phyloP scores from a whole-genome alignment of 768 basidiomycete species.

The Lenzites betulinus region DNA sequence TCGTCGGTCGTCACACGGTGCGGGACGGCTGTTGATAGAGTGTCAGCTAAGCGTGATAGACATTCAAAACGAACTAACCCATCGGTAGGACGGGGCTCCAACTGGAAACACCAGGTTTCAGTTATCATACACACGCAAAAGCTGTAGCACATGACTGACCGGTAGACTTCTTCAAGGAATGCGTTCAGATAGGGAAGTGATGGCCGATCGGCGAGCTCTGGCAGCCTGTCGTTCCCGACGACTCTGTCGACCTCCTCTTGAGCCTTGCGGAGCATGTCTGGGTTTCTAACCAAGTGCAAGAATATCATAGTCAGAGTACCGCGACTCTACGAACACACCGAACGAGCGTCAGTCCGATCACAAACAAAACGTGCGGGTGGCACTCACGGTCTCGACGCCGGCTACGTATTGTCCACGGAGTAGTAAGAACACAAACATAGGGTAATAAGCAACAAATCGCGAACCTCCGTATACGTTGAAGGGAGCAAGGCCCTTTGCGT shows the following conservation, averaged over 20 bases:
- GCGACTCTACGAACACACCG: conserved; percentile 34
- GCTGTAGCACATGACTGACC: not conserved
- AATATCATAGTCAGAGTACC: conserved; percentile 41
- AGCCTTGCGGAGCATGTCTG: conserved; percentile 39
- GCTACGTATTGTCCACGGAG: not conserved
- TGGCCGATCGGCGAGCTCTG: conserved; percentile 39
- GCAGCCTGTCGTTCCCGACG: conserved; percentile 41
- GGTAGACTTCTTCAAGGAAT: conserved; percentile 38
- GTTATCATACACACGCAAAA: no score
- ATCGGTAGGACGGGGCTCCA: conserved; percentile 10
- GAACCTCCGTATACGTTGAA: conserved; percentile 6
- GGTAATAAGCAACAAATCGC: not conserved
- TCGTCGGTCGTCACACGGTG: conserved; percentile 28
- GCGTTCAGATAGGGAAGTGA: conserved; percentile 44
- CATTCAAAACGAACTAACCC: conserved; percentile 1
- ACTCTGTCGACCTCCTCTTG: conserved; percentile 45
- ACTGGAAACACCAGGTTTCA: not conserved
- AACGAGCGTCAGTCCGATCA: not conserved
- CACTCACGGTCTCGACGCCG: not conserved
- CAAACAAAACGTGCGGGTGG: not conserved
- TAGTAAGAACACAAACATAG: not conserved
- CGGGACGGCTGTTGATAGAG: conserved; percentile 21
- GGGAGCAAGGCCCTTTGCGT: not conserved
- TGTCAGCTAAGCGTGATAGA: not conserved
- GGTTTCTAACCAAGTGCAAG: conserved; percentile 40